Base-by-base conservation (phyloP, 1,139 yeast genomes). In the Protomyces gravidus region DNA sequence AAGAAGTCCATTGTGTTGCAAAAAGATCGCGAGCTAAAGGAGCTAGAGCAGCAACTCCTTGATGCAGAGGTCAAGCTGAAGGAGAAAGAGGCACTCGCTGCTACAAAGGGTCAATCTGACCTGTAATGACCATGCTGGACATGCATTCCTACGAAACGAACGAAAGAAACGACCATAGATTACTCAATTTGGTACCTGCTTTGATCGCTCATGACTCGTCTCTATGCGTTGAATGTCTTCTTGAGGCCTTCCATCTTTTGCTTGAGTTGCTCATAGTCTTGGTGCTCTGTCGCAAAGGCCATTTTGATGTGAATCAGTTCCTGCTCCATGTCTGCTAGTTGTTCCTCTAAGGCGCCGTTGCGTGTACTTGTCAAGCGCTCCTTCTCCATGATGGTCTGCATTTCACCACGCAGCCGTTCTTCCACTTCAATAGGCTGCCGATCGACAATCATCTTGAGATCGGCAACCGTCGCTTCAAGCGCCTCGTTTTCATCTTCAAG, bases 401-500 rank as follows among this genome's bases (percentile, higher is more conserved):
- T 68, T 63, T 78, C 80, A n/a, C 57, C 64, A 56, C 58, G 63
- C 62, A 63, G 65, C 46, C 60, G 57, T 57, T 63, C 66, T 32
- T 66, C 62, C 15, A 67, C 64, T 42, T 61, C 63, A 48, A 63
- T 67, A 50, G 67, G 67, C 61, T 65, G 69, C 19, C 63, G 63
- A 32, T 63, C 65, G 15, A 67, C 64, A 50, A 65, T 60, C 39
- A 73, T 69, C 59, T 76, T 80, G 61, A 85, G 72, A 25, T 80
- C 82, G 1, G 74, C 73, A 21, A 86, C 78, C 63, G 83, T 84
- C 1, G 73, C 69, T 60, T 76, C 72, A 62, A 89, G 73, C 50
- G 79, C 79, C 25, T 77, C 79, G 63, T 89, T 89, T 61, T 82
- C 85, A 56, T 82, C 85, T 56, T 77, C 76, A 30, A 89, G 72